phyloP scores from a whole-genome alignment of 2,329 filamentous ascomycete species.

The Diaporthe capsici region DNA sequence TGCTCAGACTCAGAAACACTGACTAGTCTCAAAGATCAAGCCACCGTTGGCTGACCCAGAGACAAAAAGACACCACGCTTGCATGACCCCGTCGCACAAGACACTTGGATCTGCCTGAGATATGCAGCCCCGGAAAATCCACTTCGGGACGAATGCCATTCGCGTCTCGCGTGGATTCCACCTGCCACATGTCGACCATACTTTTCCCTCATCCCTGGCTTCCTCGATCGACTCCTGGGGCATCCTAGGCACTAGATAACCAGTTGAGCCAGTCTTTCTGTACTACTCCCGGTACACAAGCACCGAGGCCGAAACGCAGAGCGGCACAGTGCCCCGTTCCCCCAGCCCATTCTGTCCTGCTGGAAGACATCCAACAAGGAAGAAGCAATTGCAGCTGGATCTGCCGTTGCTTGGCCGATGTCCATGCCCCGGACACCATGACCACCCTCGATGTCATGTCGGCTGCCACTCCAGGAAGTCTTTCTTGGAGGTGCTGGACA shows the following conservation, averaged over 20 bases:
- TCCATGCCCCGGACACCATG: neutral
- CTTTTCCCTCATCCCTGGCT: neutral
- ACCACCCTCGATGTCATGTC: conserved; percentile 18
- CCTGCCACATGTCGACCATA: conserved; percentile 23
- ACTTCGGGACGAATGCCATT: conserved; percentile 12
- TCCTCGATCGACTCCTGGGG: neutral
- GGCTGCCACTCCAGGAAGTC: neutral
- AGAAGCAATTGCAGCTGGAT: conserved; percentile 3
- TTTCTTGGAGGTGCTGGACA: conserved; percentile 26
- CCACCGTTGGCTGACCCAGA: conserved; percentile 45
- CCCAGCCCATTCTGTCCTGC: neutral
- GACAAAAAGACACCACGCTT: conserved; percentile 35
- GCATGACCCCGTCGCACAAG: conserved; percentile 44
- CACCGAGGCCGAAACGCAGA: neutral
- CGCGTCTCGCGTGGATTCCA: conserved; percentile 12
- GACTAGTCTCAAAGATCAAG: conserved; percentile 40
- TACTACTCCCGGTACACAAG: neutral
- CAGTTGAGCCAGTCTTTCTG: neutral
- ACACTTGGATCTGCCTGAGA: conserved; percentile 33
- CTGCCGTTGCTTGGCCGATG: conserved; percentile 9
- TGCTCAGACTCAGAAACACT: neutral
- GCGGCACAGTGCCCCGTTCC: neutral
- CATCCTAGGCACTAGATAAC: neutral
- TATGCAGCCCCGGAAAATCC: conserved; percentile 23
- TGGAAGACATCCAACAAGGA: neutral